Evolutionary conservation across 176 grass and related monocot species (phyloP).

Genomic region (Dendrocalamus sinicus): DNA sequence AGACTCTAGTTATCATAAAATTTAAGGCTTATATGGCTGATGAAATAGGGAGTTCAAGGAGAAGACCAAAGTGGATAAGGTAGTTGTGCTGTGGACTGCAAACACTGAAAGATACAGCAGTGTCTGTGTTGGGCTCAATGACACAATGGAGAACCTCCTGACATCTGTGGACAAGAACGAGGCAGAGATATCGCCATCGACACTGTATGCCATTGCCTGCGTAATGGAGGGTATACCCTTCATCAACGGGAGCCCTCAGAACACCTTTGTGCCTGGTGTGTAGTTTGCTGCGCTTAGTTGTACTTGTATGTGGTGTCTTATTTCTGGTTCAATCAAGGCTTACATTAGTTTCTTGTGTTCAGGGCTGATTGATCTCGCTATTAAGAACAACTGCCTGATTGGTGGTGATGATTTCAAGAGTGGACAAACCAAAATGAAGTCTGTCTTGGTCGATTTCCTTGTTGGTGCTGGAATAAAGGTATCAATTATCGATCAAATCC

Average conservation of each 20-base stretch:
- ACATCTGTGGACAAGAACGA: constrained; percentile 77
- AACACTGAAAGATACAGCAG: constrained; percentile 96
- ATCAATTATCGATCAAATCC: background rate
- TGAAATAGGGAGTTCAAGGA: constrained; percentile 93
- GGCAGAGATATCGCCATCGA: constrained; percentile 85
- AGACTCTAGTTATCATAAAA: background rate
- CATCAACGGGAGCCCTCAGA: constrained; percentile 97
- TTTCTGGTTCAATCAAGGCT: background rate
- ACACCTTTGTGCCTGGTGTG: constrained; percentile 94
- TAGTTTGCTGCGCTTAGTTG: background rate
- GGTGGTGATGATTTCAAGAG: constrained; percentile 99
- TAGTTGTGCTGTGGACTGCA: constrained; percentile 96
- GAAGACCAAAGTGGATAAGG: constrained; percentile 86
- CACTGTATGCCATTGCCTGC: constrained; percentile 82
- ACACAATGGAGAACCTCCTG: constrained; percentile 82
- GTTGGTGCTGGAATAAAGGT: constrained; percentile 99
- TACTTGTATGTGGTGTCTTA: background rate
- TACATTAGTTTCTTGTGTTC: constrained; percentile 38
- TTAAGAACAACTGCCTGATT: constrained; percentile 83
- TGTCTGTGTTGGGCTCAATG: constrained; percentile 78
- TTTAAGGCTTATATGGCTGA: constrained; percentile 6
- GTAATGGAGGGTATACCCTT: constrained; percentile 86
- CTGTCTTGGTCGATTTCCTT: constrained; percentile 94
- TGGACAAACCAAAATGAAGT: constrained; percentile 99
- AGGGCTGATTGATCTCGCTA: constrained; percentile 96